Conservation (phyloP, 2,329 filamentous ascomycete genomes). For the Fusarium sarcochroum region DNA sequence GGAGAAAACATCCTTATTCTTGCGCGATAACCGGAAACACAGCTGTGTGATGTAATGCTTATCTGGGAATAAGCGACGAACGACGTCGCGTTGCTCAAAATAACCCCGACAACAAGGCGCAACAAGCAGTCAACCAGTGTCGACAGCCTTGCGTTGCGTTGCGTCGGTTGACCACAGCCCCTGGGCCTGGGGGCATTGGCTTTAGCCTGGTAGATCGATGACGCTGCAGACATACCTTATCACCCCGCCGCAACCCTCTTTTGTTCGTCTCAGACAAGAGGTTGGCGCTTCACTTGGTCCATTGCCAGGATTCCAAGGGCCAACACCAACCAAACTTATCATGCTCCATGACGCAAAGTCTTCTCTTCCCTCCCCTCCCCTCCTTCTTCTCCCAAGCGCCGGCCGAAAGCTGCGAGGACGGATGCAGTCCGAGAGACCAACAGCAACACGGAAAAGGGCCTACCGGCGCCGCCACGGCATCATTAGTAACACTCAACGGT, state of each 20-base stretch:
- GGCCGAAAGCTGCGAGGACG: slow-evolving; percentile 30
- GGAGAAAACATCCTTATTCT: slow-evolving; percentile 6
- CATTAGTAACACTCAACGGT: slow-evolving; percentile 33
- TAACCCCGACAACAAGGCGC: slow-evolving; percentile 16
- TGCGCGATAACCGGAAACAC: slow-evolving; percentile 5
- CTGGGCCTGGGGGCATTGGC: slow-evolving; percentile 1
- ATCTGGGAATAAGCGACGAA: slow-evolving; percentile 6
- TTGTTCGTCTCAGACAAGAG: slow-evolving; percentile 5
- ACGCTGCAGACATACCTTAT: slow-evolving; percentile 38
- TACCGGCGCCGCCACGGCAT: slow-evolving; percentile 43
- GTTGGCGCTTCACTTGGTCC: slow-evolving; percentile 10
- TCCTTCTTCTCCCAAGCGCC: slow-evolving; percentile 21
- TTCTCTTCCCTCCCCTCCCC: slow-evolving; percentile 12
- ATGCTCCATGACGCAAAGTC: slow-evolving; percentile 46
- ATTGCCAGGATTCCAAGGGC: slow-evolving; percentile 44
- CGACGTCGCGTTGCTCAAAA: slow-evolving; percentile 7
- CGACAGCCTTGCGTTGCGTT: slow-evolving; percentile 23
- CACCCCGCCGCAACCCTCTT: slow-evolving; percentile 31
- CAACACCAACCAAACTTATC: slow-evolving; percentile 25
- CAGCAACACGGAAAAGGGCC: slow-evolving; percentile 22
- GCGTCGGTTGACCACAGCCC: neutral
- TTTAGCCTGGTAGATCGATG: slow-evolving; percentile 35
- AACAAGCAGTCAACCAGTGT: neutral
- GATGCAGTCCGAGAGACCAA: slow-evolving; percentile 22
- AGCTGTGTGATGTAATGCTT: slow-evolving; percentile 35